Conservation (phyloP, 495 filamentous ascomycete species). For the Cairneyella variabilis region DNA sequence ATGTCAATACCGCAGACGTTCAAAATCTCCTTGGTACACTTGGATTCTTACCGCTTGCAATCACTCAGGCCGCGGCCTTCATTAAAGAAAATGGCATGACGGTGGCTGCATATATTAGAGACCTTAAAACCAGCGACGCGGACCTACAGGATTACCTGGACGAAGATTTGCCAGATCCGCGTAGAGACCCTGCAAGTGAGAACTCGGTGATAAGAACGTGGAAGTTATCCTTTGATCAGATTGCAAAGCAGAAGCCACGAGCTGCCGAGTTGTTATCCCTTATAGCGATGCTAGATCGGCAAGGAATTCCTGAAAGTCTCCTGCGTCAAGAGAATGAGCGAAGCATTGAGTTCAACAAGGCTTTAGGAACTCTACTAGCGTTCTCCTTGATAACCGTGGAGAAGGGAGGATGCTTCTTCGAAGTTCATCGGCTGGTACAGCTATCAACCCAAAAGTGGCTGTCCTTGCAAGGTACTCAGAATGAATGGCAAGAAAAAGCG, state of each 20-base stretch:
- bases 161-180: slow-evolving; percentile 12
- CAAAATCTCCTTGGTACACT: slow-evolving; percentile 2
- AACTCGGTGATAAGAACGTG: slow-evolving; percentile 34
- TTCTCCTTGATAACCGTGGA: slow-evolving; percentile 36
- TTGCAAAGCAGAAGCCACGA: slow-evolving; percentile 29
- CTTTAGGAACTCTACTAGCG: slow-evolving; percentile 34
- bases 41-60: slow-evolving; percentile 11
- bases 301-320: slow-evolving; percentile 36
- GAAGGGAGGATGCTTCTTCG: slow-evolving; percentile 21
- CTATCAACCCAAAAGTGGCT: slow-evolving; percentile 42
- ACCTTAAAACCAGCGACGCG: slow-evolving; percentile 24
- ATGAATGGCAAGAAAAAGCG: slow-evolving; percentile 30
- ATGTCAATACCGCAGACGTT: not conserved
- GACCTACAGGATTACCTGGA: slow-evolving; percentile 8
- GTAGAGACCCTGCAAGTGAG: slow-evolving; percentile 27
- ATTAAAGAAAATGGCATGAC: slow-evolving; percentile 10
- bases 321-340: slow-evolving; percentile 25
- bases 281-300: slow-evolving; percentile 39
- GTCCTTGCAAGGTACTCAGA: slow-evolving; percentile 17
- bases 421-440: slow-evolving; percentile 43
- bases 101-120: slow-evolving; percentile 28
- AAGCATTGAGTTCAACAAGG: slow-evolving; percentile 29
- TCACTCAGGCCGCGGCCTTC: slow-evolving; percentile 15
- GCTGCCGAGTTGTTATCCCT: slow-evolving; percentile 42
- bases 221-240: slow-evolving; percentile 39